Evolutionary conservation across 1,284 basidiomycete species (phyloP).

Genomic region (Irpex sp.): DNA sequence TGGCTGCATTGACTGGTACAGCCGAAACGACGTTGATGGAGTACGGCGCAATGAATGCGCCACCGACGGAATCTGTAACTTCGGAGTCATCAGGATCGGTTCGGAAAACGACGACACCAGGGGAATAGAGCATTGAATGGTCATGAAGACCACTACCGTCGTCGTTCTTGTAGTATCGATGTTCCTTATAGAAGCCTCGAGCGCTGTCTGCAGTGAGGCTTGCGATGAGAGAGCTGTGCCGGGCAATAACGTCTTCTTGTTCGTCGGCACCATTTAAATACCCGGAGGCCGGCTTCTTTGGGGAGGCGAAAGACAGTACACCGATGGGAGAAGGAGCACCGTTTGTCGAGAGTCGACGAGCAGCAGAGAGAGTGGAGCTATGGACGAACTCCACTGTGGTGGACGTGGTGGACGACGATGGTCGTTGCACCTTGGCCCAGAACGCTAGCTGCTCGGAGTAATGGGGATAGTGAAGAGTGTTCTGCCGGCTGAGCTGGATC

Average conservation of each 20-base stretch:
- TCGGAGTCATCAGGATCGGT: constrained; percentile 30
- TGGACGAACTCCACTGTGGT: constrained; percentile 27
- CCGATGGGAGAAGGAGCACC: constrained; percentile 27
- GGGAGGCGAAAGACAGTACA: constrained; percentile 41
- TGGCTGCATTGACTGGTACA: constrained; percentile 39
- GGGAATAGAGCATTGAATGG: constrained; percentile 46
- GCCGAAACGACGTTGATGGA: constrained; percentile 39
- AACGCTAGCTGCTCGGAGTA: constrained; percentile 29
- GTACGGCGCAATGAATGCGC: constrained; percentile 36
- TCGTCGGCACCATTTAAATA: constrained; percentile 43
- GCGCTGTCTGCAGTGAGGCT: constrained; percentile 34
- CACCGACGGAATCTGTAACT: constrained; percentile 21
- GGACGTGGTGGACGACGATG: constrained; percentile 8
- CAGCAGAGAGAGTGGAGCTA: constrained; percentile 29
- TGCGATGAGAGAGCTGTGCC: constrained; percentile 39
- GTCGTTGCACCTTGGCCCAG: constrained; percentile 22
- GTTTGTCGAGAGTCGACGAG: constrained; percentile 22
- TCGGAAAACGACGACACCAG: constrained; percentile 43
- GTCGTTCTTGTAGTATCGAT: constrained; percentile 27
- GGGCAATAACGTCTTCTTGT: constrained; percentile 40
- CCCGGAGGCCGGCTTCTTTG: constrained; percentile 41
- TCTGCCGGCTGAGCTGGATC: constrained; percentile 31
- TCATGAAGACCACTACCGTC: constrained; percentile 38
- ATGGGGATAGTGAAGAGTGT: constrained; percentile 38
- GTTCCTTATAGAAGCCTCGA: constrained; percentile 38